Percentiles rank a stretch among this genome's conserved stretches.
Evolutionary conservation across 1,284 basidiomycete species (phyloP).

Genomic region (Papiliotrema laurentii): DNA sequence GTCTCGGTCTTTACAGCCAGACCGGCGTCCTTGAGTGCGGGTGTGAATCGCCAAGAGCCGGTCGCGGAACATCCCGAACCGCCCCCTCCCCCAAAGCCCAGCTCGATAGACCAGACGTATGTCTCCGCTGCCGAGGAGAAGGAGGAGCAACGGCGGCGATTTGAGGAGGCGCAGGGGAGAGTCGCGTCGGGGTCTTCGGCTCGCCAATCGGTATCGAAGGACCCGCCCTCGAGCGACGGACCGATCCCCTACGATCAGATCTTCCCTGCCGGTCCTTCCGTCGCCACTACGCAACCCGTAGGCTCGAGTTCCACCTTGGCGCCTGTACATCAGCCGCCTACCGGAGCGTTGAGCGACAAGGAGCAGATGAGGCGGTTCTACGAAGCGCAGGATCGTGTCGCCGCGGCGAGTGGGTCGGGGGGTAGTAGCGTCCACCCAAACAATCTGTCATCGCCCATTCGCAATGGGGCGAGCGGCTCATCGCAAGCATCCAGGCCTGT

Average conservation of each 20-base stretch:
- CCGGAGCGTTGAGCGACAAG: constrained; percentile 25
- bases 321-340: not conserved
- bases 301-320: not conserved
- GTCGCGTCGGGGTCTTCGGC: not conserved
- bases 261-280: constrained; percentile 2
- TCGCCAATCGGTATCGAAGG: no score
- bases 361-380: constrained; percentile 39
- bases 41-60: not conserved
- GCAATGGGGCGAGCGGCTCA: not conserved
- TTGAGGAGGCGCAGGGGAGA: constrained; percentile 13
- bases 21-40: not conserved
- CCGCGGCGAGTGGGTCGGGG: not conserved
- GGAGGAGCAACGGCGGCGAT: constrained; percentile 16
- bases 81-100: not conserved
- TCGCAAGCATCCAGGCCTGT: not conserved
- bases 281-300: not conserved
- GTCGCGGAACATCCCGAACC: not conserved
- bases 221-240: not conserved
- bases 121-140: constrained; percentile 18
- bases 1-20: constrained; percentile 11
- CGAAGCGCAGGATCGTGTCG: constrained; percentile 56
- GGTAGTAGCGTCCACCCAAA: not conserved
- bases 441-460: not conserved
- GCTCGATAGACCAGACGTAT: not conserved
- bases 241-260: constrained; percentile 15